A percentile compares a stretch with the other conserved stretches of the same genome.
phyloP scores from a whole-genome alignment of 1,284 basidiomycete species.

The Malassezia nana region DNA sequence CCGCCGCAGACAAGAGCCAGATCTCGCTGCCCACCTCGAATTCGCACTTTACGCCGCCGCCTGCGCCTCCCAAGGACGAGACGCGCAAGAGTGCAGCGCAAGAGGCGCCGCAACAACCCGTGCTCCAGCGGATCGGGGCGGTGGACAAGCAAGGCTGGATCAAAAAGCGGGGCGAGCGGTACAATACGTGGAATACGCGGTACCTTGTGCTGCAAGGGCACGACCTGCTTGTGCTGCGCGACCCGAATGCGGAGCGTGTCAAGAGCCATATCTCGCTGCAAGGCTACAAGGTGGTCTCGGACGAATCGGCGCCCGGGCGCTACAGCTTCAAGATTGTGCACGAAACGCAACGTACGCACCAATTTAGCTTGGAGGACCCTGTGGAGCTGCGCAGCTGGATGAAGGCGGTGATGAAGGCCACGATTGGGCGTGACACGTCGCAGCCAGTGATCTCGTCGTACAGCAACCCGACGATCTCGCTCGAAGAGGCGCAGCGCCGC shows the following conservation, averaged over 20 bases:
- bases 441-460: constrained; percentile 83
- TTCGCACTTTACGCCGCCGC: constrained; percentile 35
- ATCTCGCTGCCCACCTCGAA: constrained; percentile 42
- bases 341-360: constrained; percentile 75
- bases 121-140: constrained; percentile 41
- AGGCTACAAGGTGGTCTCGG: constrained; percentile 86
- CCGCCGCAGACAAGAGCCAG: constrained; percentile 26
- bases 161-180: constrained; percentile 86
- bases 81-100: background rate
- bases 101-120: constrained; percentile 6
- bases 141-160: constrained; percentile 61
- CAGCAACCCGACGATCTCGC: constrained; percentile 90
- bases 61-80: background rate
- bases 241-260: constrained; percentile 54
- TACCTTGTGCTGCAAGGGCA: constrained; percentile 94
- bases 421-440: constrained; percentile 61
- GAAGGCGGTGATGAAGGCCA: constrained; percentile 99
- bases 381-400: constrained; percentile 83
- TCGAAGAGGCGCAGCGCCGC: constrained; percentile 89
- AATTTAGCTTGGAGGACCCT: constrained; percentile 83
- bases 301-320: constrained; percentile 79
- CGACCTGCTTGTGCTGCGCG: constrained; percentile 33
- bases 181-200: constrained; percentile 83
- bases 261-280: constrained; percentile 88
- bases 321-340: constrained; percentile 94